Evolutionary conservation across 495 filamentous ascomycete species (phyloP).

Genomic region (Aspergillus incahuasiensis): DNA sequence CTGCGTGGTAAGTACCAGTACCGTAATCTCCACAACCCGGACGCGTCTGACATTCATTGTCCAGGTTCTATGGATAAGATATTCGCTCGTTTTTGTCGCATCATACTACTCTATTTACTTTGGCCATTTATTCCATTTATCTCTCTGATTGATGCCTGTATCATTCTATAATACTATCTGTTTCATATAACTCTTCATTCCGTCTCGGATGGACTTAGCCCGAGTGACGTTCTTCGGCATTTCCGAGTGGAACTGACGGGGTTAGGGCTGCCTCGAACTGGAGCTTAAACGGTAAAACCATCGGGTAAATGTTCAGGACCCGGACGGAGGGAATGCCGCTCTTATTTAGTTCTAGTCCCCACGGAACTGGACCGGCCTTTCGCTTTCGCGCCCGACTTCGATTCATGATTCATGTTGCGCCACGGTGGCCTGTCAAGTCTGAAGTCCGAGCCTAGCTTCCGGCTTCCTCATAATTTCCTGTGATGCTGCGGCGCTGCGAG

Average conservation of each 20-base stretch:
- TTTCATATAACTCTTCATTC: neutral
- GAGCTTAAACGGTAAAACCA: neutral
- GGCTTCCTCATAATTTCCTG: no score
- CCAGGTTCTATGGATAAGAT: neutral
- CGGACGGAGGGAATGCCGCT: conserved; percentile 4
- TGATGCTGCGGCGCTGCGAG: no score
- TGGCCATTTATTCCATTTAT: neutral
- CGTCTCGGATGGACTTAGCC: neutral
- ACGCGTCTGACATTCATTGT: neutral
- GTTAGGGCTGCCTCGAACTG: neutral
- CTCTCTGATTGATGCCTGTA: neutral
- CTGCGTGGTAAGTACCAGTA: conserved; percentile 40
- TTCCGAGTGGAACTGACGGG: neutral
- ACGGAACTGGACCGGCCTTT: neutral
- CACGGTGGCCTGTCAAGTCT: neutral
- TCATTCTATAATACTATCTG: neutral
- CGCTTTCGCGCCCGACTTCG: neutral
- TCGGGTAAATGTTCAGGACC: conserved; percentile 21
- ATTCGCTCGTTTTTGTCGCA: neutral
- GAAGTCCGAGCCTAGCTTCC: no score
- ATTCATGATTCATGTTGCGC: neutral
- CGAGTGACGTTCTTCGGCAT: neutral
- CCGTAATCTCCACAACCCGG: neutral
- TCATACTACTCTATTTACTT: neutral
- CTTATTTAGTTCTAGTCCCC: neutral